Evolutionary conservation across 2,329 filamentous ascomycete genomes (phyloP), one percentile per base, ranked within the genome.

Genomic region (Aspergillus pseudoglaucus): DNA sequence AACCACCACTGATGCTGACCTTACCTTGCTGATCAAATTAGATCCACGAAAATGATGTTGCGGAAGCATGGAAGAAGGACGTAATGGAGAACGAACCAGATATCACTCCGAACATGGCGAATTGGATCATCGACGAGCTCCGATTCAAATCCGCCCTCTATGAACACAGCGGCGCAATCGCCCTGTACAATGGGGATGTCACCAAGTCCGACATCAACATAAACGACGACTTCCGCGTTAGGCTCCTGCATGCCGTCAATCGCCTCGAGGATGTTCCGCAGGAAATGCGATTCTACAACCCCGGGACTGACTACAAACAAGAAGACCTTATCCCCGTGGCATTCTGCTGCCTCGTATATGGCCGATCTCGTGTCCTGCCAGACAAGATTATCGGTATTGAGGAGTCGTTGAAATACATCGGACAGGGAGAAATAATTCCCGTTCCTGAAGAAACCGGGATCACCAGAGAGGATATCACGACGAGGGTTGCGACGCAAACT

Each of bases 241-340:
- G 66, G 1, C 66, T 86, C 3, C 67, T 58, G 23, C 53, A 58
- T 2, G 74, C 71, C 1, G 73, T 79, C 27, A 59, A 62, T 1
- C 59, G 59, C 0, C 66, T 87, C 1, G 76, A 84, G 49, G 62
- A 76, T 15, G 69, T 78, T 1, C 74, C 76, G 4, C 6, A 46
- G 0, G 74, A 77, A 6, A 47, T 69, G 30, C 75, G 77, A 52
- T 82, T 85, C 60, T 87, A 77, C 75, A 80, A 84, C 59, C 82
- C 82, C 0, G 69, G 74, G 2, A 78, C 73, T 2, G 64, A 78
- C 17, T 62, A 65, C 0, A 75, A 74, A 50, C 81, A 87, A 1
- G 73, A 83, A 0, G 77, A 87, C 57, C 66, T 86, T 1, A 74
- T 86, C 4, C 76, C 86, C 53, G 82, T 83, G 1, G 85, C 81